Percentiles rank a stretch among this genome's conserved stretches.
These are phyloP conservation scores for Dryas octopetala DNA, from an alignment of 306 rosid species.

Conservation along the genomic window DNA sequence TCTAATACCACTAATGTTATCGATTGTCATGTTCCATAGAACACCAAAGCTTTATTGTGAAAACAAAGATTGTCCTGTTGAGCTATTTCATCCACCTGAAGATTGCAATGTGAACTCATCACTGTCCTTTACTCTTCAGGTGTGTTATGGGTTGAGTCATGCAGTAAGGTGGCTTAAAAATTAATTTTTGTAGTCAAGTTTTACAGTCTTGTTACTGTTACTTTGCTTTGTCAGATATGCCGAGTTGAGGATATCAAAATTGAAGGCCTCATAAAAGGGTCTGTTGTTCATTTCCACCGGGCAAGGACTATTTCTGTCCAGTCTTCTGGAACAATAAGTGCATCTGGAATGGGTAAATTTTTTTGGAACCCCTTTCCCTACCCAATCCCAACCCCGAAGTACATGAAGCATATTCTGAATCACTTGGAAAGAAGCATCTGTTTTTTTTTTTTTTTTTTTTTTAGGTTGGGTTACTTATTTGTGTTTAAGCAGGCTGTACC, in stretches of 20 bases:
- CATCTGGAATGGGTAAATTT: conserved; percentile 88
- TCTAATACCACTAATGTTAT: conserved; percentile 19
- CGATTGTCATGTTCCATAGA: conserved; percentile 42
- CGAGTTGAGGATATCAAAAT: conserved; percentile 89
- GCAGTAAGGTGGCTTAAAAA: conserved; percentile 18
- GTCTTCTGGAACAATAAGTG: conserved; percentile 76
- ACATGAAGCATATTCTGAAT: background rate
- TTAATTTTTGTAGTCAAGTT: conserved; percentile 8
- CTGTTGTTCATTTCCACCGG: conserved; percentile 96
- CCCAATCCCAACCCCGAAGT: background rate
- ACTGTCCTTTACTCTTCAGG: conserved; percentile 94
- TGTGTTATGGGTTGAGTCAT: conserved; percentile 31
- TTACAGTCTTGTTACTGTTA: conserved; percentile 25
- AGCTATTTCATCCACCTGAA: conserved; percentile 89
- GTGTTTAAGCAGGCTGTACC: conserved; percentile 64
- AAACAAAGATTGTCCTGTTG: conserved; percentile 68
- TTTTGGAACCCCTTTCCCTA: background rate
- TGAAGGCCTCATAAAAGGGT: conserved; percentile 90
- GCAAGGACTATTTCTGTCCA: conserved; percentile 81
- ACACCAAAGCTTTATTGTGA: conserved; percentile 85
- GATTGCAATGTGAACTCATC: conserved; percentile 99
- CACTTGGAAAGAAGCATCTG: background rate
- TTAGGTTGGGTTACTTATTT: conserved; percentile 5
- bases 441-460: no score
- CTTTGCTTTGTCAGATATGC: conserved; percentile 69